phyloP scores from a whole-genome alignment of 225 moss, liverwort and hornwort genomes.

The Ulota crispa region DNA sequence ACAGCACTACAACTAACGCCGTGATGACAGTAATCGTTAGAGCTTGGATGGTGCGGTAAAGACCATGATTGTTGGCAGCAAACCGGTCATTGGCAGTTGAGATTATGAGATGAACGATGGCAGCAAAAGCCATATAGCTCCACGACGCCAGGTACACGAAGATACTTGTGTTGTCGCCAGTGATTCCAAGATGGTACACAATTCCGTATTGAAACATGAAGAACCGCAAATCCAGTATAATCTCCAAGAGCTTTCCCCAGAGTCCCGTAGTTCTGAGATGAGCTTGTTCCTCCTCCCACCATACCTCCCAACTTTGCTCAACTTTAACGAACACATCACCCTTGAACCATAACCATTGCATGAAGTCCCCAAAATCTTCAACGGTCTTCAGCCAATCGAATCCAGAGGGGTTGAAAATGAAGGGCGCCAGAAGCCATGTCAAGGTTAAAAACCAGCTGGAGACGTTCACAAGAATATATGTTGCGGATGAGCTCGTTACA shows the following conservation, averaged over 20 bases:
- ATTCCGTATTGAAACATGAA: slow-evolving; percentile 90
- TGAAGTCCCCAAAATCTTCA: no score
- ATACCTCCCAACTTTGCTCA: no score
- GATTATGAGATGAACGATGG: slow-evolving; percentile 57
- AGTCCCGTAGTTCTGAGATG: no score
- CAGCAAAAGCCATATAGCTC: slow-evolving; percentile 73
- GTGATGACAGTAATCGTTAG: slow-evolving; percentile 46
- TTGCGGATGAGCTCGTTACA: slow-evolving; percentile 48
- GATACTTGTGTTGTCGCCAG: slow-evolving; percentile 54
- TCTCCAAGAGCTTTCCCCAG: slow-evolving; percentile 50
- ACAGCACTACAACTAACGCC: slow-evolving; percentile 49
- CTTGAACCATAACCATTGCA: no score
- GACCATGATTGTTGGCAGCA: slow-evolving; percentile 64
- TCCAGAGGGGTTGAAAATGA: no score
- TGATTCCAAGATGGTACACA: slow-evolving; percentile 72
- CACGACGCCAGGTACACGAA: slow-evolving; percentile 79
- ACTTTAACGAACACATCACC: no score
- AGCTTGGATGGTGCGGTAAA: slow-evolving; percentile 71
- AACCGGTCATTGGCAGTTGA: slow-evolving; percentile 55
- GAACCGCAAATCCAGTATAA: slow-evolving; percentile 76
- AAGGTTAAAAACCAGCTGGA: slow-evolving; percentile 91
- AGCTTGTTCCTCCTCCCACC: no score
- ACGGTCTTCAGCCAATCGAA: no score
- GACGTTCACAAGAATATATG: slow-evolving; percentile 74
- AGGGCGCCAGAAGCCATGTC: slow-evolving; percentile 65